Evolutionary conservation across 306 rosid genomes (phyloP).

Genomic region (Dryas octopetala): DNA sequence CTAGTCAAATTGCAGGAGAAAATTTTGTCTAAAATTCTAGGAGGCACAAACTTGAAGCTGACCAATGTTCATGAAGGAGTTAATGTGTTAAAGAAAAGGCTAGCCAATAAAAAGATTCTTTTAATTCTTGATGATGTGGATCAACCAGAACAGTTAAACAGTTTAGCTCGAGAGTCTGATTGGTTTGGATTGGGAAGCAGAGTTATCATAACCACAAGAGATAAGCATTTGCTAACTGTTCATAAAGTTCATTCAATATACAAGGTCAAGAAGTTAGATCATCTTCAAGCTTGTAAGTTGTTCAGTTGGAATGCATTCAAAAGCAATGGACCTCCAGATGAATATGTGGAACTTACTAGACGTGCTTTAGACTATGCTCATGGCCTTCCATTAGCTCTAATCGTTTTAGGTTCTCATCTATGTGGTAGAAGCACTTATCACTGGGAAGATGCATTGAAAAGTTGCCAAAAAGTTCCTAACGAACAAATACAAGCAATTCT

Average conservation of each 20-base stretch:
- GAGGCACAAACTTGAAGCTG: not conserved
- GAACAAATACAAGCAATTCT: conserved; percentile 35
- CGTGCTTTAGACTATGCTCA: not conserved
- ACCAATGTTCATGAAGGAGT: not conserved
- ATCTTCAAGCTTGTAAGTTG: not conserved
- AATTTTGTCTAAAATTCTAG: not conserved
- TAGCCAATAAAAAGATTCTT: not conserved
- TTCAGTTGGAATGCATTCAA: not conserved
- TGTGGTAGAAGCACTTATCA: conserved; percentile 1
- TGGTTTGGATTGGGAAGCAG: not conserved
- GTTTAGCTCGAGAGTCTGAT: not conserved
- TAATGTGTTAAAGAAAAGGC: not conserved
- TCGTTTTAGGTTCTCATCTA: conserved; percentile 43
- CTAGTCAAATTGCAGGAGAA: not conserved
- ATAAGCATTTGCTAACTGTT: not conserved
- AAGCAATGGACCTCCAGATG: not conserved
- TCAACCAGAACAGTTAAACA: not conserved
- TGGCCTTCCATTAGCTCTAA: conserved; percentile 36
- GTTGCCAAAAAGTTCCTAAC: conserved; percentile 9
- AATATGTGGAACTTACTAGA: not conserved
- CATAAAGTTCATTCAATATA: not conserved
- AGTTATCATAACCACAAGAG: conserved; percentile 10
- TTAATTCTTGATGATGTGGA: conserved; percentile 7
- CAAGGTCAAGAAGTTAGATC: not conserved
- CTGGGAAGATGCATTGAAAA: not conserved